phyloP scores from a whole-genome alignment of 2,329 filamentous ascomycete species.

The Fusarium aywerte region DNA sequence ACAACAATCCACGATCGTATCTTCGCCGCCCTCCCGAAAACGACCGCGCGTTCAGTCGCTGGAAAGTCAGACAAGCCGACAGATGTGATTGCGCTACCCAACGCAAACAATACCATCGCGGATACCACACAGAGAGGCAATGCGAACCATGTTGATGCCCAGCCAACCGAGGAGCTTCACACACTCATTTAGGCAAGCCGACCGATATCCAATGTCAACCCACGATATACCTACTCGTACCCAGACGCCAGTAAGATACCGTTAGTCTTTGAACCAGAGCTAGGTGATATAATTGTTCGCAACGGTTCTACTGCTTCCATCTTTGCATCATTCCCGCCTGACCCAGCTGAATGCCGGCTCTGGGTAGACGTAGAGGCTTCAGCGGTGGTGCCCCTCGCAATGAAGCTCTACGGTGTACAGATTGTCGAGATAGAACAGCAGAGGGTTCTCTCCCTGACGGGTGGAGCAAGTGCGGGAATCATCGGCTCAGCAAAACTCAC shows the following conservation, averaged over 20 bases:
- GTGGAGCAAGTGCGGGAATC: background rate
- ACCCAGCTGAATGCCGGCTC: background rate
- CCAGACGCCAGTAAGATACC: background rate
- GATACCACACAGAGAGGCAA: background rate
- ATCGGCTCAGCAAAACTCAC: background rate
- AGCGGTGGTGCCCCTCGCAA: background rate
- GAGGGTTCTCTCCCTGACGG: background rate
- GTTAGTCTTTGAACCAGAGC: background rate
- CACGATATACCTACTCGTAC: background rate
- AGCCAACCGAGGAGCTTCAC: background rate
- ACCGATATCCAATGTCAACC: background rate
- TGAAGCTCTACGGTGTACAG: background rate
- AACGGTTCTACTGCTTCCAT: background rate
- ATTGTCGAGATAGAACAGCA: background rate
- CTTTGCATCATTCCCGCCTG: background rate
- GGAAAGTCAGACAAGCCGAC: background rate
- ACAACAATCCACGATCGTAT: too few relatives aligned
- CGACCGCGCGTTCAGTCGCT: background rate
- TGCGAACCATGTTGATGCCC: background rate
- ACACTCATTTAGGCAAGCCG: background rate
- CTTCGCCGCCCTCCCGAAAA: background rate
- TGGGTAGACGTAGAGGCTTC: background rate
- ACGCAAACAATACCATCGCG: too few relatives aligned
- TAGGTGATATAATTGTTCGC: background rate
- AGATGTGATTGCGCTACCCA: too few relatives aligned